Percentiles rank a stretch among this genome's conserved stretches.
Conservation (phyloP, 192 early-diverging fungal genomes). For the Entrophospora sp. region DNA sequence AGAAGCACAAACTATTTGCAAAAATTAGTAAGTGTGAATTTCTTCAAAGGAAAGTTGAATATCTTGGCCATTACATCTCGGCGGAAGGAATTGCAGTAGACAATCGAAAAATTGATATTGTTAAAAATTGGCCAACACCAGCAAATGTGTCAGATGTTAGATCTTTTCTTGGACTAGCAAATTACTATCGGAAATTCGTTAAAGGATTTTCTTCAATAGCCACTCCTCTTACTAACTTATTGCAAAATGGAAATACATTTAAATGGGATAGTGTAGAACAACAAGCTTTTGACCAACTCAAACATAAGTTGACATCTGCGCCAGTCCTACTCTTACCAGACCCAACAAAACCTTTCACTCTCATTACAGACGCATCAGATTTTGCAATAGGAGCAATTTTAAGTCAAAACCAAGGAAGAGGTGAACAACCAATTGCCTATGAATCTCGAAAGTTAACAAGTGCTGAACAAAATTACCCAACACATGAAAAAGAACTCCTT, state of each 20-base stretch:
- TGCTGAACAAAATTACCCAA: constrained; percentile 20
- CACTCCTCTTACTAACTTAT: constrained; percentile 17
- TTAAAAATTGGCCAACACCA: constrained; percentile 12
- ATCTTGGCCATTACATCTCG: constrained; percentile 24
- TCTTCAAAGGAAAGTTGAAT: constrained; percentile 21
- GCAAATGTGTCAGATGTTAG: constrained; percentile 16
- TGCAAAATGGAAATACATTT: constrained; percentile 22
- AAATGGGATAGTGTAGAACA: constrained; percentile 5
- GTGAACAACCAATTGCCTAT: constrained; percentile 20
- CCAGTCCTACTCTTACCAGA: constrained; percentile 9
- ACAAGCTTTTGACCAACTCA: constrained; percentile 20
- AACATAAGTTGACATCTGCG: neutral
- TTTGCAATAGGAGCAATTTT: constrained; percentile 24
- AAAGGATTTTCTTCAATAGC: constrained; percentile 26
- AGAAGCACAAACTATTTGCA: constrained; percentile 2
- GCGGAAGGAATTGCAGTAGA: constrained; percentile 17
- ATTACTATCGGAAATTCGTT: constrained; percentile 30
- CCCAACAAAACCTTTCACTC: neutral
- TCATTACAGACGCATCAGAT: constrained; percentile 20
- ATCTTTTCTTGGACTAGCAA: constrained; percentile 28
- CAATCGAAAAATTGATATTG: constrained; percentile 18
- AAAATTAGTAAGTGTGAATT: constrained; percentile 28
- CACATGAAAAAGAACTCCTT: constrained; percentile 22
- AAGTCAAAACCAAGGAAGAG: constrained; percentile 4
- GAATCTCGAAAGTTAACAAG: constrained; percentile 20